Conservation (phyloP, 306 rosid genomes). For the Cucurbita maxima region DNA sequence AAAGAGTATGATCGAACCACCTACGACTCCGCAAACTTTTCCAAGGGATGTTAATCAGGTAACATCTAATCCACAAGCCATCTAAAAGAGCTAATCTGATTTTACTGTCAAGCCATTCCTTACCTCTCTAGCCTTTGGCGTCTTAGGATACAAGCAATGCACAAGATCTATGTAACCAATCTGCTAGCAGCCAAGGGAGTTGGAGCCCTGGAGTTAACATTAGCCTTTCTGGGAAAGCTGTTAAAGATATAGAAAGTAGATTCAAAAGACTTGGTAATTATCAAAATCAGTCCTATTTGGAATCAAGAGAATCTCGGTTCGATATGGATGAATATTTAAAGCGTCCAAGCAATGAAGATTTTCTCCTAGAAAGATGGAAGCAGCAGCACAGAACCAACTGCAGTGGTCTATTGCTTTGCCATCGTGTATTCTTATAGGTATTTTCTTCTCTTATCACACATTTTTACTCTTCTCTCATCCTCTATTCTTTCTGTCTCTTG, state of each 20-base stretch:
- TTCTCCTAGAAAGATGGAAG: slow-evolving; percentile 47
- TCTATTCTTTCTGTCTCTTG: too few relatives aligned
- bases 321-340: slow-evolving; percentile 59
- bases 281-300: slow-evolving; percentile 16
- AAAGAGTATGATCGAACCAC: slow-evolving; percentile 24
- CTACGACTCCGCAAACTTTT: slow-evolving; percentile 29
- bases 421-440: slow-evolving; percentile 30
- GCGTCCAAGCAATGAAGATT: slow-evolving; percentile 45
- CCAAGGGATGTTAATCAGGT: slow-evolving; percentile 36
- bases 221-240: slow-evolving; percentile 25
- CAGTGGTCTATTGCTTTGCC: slow-evolving; percentile 55
- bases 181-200: slow-evolving; percentile 76
- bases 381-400: slow-evolving; percentile 49
- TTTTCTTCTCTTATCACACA: too few relatives aligned
- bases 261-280: slow-evolving; percentile 19
- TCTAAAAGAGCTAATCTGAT: neutral
- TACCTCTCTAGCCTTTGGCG: neutral
- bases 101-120: neutral
- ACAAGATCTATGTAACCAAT: slow-evolving; percentile 26
- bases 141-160: slow-evolving; percentile 26
- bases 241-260: slow-evolving; percentile 29
- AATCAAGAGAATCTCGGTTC: slow-evolving; percentile 26
- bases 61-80: neutral
- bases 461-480: too few relatives aligned
- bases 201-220: slow-evolving; percentile 53